phyloP scores from a whole-genome alignment of 2,329 filamentous ascomycete species.

The Colletotrichum coccodes region DNA sequence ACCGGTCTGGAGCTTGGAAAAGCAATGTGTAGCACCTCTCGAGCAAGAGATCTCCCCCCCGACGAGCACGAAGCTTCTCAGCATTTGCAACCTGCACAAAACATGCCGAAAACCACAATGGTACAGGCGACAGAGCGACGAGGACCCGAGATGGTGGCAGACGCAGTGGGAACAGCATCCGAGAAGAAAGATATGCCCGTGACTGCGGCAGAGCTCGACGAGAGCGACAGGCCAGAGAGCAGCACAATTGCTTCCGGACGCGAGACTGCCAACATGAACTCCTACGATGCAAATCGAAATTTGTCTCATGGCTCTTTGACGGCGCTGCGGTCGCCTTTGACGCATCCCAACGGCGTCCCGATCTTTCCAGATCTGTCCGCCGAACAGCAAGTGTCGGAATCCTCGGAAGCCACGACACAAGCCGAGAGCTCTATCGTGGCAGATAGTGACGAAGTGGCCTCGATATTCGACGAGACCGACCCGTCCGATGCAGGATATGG shows the following conservation, averaged over 20 bases:
- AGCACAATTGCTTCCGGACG: not conserved
- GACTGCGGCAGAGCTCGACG: not conserved
- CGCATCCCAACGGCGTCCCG: slow-evolving; percentile 48
- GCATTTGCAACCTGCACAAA: not conserved
- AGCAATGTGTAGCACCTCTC: not conserved
- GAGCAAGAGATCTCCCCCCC: not conserved
- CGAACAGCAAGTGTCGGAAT: slow-evolving; percentile 47
- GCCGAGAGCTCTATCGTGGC: slow-evolving; percentile 49
- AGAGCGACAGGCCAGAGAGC: not conserved
- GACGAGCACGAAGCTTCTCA: not conserved
- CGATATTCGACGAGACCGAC: slow-evolving; percentile 32
- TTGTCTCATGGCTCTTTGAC: not conserved
- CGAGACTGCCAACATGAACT: not conserved
- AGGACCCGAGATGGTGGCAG: not conserved
- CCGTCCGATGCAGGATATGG: slow-evolving; percentile 49
- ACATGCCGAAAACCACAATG: not conserved
- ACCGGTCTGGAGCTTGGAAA: not conserved
- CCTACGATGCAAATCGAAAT: not conserved
- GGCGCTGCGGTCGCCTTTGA: slow-evolving; percentile 43
- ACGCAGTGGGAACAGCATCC: not conserved
- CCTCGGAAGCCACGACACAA: slow-evolving; percentile 47
- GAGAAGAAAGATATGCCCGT: not conserved
- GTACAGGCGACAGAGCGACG: not conserved
- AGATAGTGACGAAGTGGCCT: slow-evolving; percentile 42
- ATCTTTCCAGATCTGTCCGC: slow-evolving; percentile 49